Base-by-base conservation (phyloP, 78 protist species). In the Tieghemostelium lacteum region DNA sequence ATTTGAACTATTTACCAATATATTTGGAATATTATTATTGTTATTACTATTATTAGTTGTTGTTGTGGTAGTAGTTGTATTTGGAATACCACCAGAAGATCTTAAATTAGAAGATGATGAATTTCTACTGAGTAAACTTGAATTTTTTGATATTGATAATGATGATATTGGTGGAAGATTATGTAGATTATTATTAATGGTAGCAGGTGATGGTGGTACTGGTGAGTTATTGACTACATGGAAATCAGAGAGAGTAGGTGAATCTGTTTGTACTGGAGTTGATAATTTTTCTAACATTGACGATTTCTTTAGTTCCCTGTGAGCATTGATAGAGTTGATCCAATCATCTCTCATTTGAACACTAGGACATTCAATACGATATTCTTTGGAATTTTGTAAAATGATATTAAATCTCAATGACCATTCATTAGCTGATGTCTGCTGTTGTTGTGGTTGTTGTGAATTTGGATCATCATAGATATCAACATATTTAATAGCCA, bases 81-180 rank as follows among this genome's bases (percentile, higher is more conserved):
- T 49, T 54, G 14, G 88, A 63, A 83, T 69, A 31, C 91, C 91
- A 69, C 74, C 76, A 20, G 91, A 83, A 20, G 61, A 36, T 58
- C 69, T 83, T 14, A 83, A 60, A 24, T 71, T 63, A 36, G 91
- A 69, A 69, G 57, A 83, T 20, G 91, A 83, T 83, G 91, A 78
- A 58, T 83, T 83, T 66, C 91, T 66, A n/a, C 78, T 24, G 28
- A 83, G 39, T 28, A 83, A 36, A 69, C 91, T 83, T 42, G 66
- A 78, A 34, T 72, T 49, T 83, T 71, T 69, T 29, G 78, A 3
- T 8, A 57, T 42, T 42, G 67, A 40, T 36, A 64, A 29, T 26
- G 22, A 22, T 73, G 65, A 26, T 5, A n/a, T 57, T 19, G 8
- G 6, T 16, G 63, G 34, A 19, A n/a, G 14, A 24, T 22, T 28